Evolutionary conservation across 1,284 basidiomycete genomes (phyloP).

Genomic region (Agaricales sp.): DNA sequence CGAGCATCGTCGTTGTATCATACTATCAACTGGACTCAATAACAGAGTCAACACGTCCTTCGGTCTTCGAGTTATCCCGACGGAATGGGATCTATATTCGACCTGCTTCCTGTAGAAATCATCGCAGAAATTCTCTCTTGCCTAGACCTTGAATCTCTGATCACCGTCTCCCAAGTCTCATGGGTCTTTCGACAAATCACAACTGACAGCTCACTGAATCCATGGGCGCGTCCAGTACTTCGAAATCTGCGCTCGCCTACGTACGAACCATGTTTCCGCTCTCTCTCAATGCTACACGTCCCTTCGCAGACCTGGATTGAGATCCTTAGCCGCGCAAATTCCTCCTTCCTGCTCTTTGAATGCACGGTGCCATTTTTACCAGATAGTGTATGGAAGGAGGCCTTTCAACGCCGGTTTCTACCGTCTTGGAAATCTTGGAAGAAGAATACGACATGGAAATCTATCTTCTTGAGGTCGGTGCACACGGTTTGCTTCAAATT

Average conservation of each 20-base stretch:
- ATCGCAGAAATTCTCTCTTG: conserved; percentile 62
- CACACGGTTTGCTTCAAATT: conserved; percentile 9
- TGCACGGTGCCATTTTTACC: conserved; percentile 55
- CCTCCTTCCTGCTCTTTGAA: conserved; percentile 54
- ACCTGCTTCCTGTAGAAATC: conserved; percentile 61
- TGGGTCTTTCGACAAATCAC: conserved; percentile 41
- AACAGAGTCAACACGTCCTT: not conserved
- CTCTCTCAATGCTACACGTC: conserved; percentile 45
- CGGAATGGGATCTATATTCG: conserved; percentile 16
- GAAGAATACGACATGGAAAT: conserved; percentile 50
- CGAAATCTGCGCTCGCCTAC: conserved; percentile 34
- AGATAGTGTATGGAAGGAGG: conserved; percentile 59
- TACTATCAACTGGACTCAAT: not conserved
- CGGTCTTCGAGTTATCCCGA: not conserved
- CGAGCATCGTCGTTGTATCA: not conserved
- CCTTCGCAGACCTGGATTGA: conserved; percentile 70
- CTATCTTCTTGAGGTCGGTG: conserved; percentile 47
- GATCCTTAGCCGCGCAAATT: conserved; percentile 46
- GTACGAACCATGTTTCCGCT: conserved; percentile 41
- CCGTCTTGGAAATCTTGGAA: conserved; percentile 65
- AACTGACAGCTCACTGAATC: conserved; percentile 56
- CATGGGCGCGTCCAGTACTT: conserved; percentile 61
- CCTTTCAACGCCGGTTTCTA: conserved; percentile 56
- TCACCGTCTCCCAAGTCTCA: conserved; percentile 48
- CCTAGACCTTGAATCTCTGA: conserved; percentile 50